Evolutionary conservation across 139 green algal species (phyloP).

Genomic region (Ettlia oleoabundans): DNA sequence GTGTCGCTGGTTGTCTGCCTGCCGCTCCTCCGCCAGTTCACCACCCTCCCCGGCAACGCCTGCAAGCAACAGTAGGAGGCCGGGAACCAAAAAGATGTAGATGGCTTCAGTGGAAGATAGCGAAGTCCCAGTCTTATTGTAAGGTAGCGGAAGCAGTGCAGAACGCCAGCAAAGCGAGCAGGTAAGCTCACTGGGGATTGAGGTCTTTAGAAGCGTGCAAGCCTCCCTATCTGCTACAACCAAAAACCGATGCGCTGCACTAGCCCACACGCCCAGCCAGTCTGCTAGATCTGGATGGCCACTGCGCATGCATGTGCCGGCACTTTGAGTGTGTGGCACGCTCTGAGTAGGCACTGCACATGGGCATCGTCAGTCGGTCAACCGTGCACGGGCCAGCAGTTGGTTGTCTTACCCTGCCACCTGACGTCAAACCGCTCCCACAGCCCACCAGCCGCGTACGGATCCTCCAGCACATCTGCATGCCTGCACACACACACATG

Average conservation of each 20-base stretch:
- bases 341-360: background rate
- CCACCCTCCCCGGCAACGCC: background rate
- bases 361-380: too few relatives aligned
- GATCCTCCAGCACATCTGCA: conserved; percentile 39
- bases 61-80: background rate
- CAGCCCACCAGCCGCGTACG: conserved; percentile 45
- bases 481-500: background rate
- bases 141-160: too few relatives aligned
- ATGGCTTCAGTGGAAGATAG: background rate
- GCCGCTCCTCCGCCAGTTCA: background rate
- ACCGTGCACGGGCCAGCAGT: too few relatives aligned
- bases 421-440: conserved; percentile 62
- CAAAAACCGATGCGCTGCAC: too few relatives aligned
- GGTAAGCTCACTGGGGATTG: too few relatives aligned
- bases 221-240: too few relatives aligned
- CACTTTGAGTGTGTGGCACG: background rate
- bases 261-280: too few relatives aligned
- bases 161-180: too few relatives aligned
- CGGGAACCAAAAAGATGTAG: background rate
- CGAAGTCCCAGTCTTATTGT: background rate
- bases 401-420: conserved; percentile 32
- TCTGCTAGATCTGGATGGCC: too few relatives aligned
- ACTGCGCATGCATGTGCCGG: too few relatives aligned
- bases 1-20: conserved; percentile 18
- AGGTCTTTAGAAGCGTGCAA: too few relatives aligned